A percentile compares a stretch with the other conserved stretches of the same genome.
phyloP scores from a whole-genome alignment of 768 basidiomycete species.

The Podaxis sp. region DNA sequence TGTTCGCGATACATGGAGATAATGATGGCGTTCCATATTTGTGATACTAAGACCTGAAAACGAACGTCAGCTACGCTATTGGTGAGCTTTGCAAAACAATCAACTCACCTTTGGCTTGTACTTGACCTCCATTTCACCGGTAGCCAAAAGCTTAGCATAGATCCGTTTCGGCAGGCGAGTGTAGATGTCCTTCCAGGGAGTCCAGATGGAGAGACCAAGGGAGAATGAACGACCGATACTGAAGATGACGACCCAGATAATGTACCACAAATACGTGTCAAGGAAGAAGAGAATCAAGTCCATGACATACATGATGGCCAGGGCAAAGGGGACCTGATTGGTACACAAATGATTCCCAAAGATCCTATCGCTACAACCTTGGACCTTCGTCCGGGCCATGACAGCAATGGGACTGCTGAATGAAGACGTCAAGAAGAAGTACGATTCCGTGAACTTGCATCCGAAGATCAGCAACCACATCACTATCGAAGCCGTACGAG shows the following conservation, averaged over 20 bases:
- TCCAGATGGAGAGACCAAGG: slow-evolving; percentile 96
- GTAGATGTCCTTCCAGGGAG: slow-evolving; percentile 97
- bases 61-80: neutral
- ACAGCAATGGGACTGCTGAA: slow-evolving; percentile 95
- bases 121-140: slow-evolving; percentile 97
- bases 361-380: slow-evolving; percentile 80
- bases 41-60: slow-evolving; percentile 81
- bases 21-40: slow-evolving; percentile 99
- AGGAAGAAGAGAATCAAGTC: slow-evolving; percentile 97
- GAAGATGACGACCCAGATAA: slow-evolving; percentile 97
- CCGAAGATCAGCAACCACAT: slow-evolving; percentile 92
- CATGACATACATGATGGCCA: slow-evolving; percentile 99
- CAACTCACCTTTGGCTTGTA: slow-evolving; percentile 83
- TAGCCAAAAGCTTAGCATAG: slow-evolving; percentile 94
- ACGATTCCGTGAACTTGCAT: slow-evolving; percentile 97
- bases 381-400: slow-evolving; percentile 94
- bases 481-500: slow-evolving; percentile 78
- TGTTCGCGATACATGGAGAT: slow-evolving; percentile 99
- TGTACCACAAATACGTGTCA: slow-evolving; percentile 99
- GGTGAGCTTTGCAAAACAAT: neutral
- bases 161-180: slow-evolving; percentile 96
- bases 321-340: slow-evolving; percentile 91
- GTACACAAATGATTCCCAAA: slow-evolving; percentile 80
- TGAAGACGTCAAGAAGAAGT: slow-evolving; percentile 97
- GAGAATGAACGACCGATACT: slow-evolving; percentile 87